Conservation (phyloP, 106 monocot genomes). For the Narthecium ossifragum region DNA sequence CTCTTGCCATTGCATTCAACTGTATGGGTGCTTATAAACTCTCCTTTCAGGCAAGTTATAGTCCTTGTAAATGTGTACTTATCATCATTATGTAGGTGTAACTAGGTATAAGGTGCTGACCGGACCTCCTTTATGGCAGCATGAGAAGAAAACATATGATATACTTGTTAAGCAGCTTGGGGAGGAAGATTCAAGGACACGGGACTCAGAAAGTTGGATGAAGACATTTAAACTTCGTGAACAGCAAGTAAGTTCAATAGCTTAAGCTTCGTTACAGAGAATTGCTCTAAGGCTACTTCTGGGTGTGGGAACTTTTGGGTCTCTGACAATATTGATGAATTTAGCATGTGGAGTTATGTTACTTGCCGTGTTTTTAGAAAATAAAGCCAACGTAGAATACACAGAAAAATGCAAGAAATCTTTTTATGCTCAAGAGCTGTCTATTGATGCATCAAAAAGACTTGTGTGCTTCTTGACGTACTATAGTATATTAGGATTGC, state of each 20-base stretch:
- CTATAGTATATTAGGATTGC: too few relatives aligned
- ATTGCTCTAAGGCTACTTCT: too few relatives aligned
- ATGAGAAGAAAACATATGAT: slow-evolving; percentile 92
- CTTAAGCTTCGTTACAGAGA: not conserved
- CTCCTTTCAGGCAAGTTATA: slow-evolving; percentile 81
- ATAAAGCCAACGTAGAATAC: too few relatives aligned
- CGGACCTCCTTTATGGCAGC: slow-evolving; percentile 38
- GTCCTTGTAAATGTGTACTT: too few relatives aligned
- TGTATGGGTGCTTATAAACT: slow-evolving; percentile 96
- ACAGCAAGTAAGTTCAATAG: slow-evolving; percentile 49
- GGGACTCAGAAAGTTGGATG: slow-evolving; percentile 90
- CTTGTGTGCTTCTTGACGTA: too few relatives aligned
- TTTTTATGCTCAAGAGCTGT: too few relatives aligned
- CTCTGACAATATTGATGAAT: too few relatives aligned
- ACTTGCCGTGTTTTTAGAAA: too few relatives aligned
- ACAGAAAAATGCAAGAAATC: too few relatives aligned
- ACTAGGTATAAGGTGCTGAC: not conserved
- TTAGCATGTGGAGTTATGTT: too few relatives aligned
- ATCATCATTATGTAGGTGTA: not conserved
- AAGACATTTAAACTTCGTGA: slow-evolving; percentile 89
- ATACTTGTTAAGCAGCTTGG: slow-evolving; percentile 96
- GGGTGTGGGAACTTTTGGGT: too few relatives aligned
- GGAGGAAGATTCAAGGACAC: slow-evolving; percentile 81
- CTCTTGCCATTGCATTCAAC: slow-evolving; percentile 95
- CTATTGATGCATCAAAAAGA: too few relatives aligned